Conservation (phyloP, 202 grass and related monocot species). For the Carex arenaria region DNA sequence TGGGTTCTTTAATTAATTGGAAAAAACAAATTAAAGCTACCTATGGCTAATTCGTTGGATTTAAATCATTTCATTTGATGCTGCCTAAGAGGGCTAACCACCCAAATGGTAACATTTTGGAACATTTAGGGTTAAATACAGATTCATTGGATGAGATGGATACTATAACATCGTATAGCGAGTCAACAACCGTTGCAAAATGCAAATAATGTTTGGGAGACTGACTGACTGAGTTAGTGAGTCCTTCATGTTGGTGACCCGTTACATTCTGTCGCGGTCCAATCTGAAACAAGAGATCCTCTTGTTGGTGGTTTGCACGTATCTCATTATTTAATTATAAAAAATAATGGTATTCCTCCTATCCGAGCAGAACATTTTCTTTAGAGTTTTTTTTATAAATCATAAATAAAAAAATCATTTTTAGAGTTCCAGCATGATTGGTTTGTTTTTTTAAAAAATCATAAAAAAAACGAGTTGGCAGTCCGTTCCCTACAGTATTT, state of each 20-base stretch:
- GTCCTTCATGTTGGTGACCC: neutral
- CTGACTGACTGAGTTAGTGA: too few species aligned
- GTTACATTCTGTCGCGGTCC: neutral
- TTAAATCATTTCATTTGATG: neutral
- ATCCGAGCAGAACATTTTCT: too few species aligned
- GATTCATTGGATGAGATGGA: neutral
- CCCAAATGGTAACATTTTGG: neutral
- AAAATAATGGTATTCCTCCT: too few species aligned
- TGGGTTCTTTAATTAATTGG: conserved; percentile 4
- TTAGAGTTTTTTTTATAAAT: too few species aligned
- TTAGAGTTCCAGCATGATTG: too few species aligned
- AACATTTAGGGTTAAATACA: neutral
- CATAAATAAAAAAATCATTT: too few species aligned
- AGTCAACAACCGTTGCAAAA: neutral
- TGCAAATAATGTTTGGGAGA: too few species aligned
- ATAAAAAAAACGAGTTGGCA: too few species aligned
- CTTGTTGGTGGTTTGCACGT: neutral
- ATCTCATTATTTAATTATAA: too few species aligned
- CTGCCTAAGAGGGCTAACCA: too few species aligned
- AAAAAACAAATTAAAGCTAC: conserved; percentile 3
- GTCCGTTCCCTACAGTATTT: too few species aligned
- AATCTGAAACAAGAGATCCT: neutral
- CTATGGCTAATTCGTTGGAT: neutral
- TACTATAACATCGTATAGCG: neutral
- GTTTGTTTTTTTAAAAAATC: too few species aligned